Evolutionary conservation across 1,284 basidiomycete species (phyloP).

Genomic region (Ustilago sp.): DNA sequence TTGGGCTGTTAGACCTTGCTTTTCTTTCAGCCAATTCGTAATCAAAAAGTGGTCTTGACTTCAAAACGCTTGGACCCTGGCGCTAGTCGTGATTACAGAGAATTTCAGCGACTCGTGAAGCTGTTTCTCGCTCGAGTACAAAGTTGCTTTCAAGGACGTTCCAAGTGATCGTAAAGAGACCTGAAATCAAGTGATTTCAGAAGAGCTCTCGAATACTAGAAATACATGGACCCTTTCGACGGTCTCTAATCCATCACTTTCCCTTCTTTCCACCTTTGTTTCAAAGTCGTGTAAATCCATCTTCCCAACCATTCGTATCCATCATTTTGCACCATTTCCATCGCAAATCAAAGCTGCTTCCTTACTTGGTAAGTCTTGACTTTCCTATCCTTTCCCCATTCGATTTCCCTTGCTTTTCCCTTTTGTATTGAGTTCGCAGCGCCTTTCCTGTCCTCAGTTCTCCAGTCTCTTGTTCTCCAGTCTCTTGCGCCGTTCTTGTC

Average conservation of each 20-base stretch:
- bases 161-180: slow-evolving; percentile 2
- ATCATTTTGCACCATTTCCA: slow-evolving; percentile 6
- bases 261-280: slow-evolving; percentile 30
- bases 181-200: slow-evolving; percentile 4
- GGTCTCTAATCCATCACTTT: slow-evolving; percentile 22
- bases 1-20: neutral
- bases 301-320: neutral
- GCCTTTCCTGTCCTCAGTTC: neutral
- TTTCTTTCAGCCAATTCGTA: neutral
- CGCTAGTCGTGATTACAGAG: neutral
- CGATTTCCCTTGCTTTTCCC: neutral
- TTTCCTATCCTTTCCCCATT: neutral
- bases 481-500: neutral
- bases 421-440: neutral
- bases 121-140: neutral
- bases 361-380: slow-evolving; percentile 9
- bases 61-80: neutral
- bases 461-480: neutral
- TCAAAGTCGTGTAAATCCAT: slow-evolving; percentile 4
- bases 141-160: slow-evolving; percentile 7
- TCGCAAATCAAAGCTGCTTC: slow-evolving; percentile 5
- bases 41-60: neutral
- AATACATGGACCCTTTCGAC: slow-evolving; percentile 13
- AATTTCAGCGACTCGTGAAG: neutral
- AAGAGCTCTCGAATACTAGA: slow-evolving; percentile 12